phyloP scores from a whole-genome alignment of 1,284 basidiomycete genomes.

The Leccinum subrobustum region DNA sequence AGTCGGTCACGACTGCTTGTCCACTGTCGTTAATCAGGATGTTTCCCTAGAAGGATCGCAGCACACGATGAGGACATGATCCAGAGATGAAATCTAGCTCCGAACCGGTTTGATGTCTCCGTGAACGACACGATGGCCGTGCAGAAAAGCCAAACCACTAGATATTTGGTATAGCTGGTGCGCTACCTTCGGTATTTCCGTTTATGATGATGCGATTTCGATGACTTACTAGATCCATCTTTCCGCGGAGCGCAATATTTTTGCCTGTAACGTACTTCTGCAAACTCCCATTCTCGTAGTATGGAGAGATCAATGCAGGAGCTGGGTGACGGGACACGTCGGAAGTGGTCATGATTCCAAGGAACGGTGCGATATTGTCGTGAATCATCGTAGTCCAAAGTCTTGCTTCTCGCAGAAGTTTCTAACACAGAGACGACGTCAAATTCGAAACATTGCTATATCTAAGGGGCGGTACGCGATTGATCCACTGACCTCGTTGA shows the following conservation, averaged over 20 bases:
- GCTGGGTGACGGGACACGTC: conserved; percentile 21
- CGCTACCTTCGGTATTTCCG: background rate
- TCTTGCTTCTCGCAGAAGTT: conserved; percentile 31
- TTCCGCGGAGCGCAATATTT: conserved; percentile 7
- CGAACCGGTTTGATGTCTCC: conserved; percentile 34
- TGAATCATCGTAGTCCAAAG: conserved; percentile 30
- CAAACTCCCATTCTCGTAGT: conserved; percentile 25
- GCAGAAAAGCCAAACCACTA: conserved; percentile 26
- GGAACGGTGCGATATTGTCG: conserved; percentile 27
- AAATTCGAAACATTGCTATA: background rate
- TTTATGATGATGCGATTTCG: background rate
- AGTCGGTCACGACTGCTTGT: conserved; percentile 29
- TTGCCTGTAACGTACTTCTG: conserved; percentile 16
- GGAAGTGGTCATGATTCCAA: conserved; percentile 20
- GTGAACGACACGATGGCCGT: conserved; percentile 20
- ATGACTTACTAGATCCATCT: conserved; percentile 23
- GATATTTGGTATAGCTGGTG: conserved; percentile 23
- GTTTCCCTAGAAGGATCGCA: conserved; percentile 21
- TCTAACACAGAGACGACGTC: conserved; percentile 14
- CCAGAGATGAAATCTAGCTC: background rate
- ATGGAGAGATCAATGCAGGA: conserved; percentile 31
- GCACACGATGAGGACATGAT: background rate
- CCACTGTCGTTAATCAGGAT: conserved; percentile 25
- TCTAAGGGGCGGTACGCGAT: background rate
- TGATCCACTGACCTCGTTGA: conserved; percentile 20